phyloP scores from a whole-genome alignment of 2,329 filamentous ascomycete genomes.

The Sporothrix dimorphospora region DNA sequence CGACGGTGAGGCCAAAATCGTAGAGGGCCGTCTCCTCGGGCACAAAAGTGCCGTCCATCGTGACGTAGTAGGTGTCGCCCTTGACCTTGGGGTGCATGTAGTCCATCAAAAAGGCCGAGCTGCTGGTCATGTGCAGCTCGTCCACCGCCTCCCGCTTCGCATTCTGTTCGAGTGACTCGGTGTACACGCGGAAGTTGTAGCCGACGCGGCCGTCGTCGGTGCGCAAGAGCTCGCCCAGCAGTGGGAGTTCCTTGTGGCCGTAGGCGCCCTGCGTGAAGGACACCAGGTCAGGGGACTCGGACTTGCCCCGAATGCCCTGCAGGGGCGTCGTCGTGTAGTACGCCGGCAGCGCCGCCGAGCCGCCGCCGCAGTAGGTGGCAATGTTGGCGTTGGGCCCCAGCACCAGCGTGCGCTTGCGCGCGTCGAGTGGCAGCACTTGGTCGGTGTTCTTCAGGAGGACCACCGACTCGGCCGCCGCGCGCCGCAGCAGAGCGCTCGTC shows the following conservation, averaged over 20 bases:
- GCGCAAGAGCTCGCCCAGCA: conserved; percentile 28
- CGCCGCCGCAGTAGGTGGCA: conserved; percentile 38
- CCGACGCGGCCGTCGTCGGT: conserved; percentile 29
- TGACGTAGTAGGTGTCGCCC: conserved; percentile 44
- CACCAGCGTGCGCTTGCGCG: conserved; percentile 48
- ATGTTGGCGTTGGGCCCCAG: conserved; percentile 56
- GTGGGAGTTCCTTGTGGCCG: conserved; percentile 32
- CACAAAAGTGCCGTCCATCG: conserved; percentile 42
- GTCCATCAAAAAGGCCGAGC: conserved; percentile 52
- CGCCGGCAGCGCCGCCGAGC: conserved; percentile 40
- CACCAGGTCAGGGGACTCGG: conserved; percentile 38
- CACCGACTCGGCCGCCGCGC: conserved; percentile 30
- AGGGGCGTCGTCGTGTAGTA: conserved; percentile 51
- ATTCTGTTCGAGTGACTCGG: conserved; percentile 27
- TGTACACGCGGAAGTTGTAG: conserved; percentile 30
- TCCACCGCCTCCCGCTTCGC: conserved; percentile 35
- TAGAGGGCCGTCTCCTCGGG: conserved; percentile 40
- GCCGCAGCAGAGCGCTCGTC: conserved; percentile 29
- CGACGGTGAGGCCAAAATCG: conserved; percentile 41
- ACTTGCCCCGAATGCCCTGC: conserved; percentile 44
- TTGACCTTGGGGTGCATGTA: conserved; percentile 48
- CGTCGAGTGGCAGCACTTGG: conserved; percentile 53
- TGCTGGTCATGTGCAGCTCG: conserved; percentile 48
- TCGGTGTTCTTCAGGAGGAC: conserved; percentile 53
- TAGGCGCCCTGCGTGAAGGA: conserved; percentile 32